A percentile compares a stretch with the other conserved stretches of the same genome.
These are phyloP conservation scores for Colletotrichum sojae DNA, from an alignment of 2,329 filamentous ascomycete genomes.

Conservation along the genomic window DNA sequence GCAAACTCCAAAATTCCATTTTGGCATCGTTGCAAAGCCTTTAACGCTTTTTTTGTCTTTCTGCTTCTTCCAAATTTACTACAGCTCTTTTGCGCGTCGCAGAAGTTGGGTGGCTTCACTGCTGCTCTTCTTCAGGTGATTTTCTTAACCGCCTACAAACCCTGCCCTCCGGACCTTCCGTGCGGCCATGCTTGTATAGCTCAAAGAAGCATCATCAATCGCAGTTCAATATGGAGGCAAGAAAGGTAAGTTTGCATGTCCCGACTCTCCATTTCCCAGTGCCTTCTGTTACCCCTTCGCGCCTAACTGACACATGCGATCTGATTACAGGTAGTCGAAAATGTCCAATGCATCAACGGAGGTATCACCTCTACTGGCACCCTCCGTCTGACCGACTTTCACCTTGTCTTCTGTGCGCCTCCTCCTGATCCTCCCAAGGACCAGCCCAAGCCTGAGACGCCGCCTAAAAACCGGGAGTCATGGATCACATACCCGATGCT, in stretches of 20 bases:
- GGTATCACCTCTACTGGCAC: slow-evolving; percentile 71
- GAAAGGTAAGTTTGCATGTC: slow-evolving; percentile 51
- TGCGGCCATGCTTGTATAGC: slow-evolving; percentile 38
- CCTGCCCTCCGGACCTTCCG: slow-evolving; percentile 25
- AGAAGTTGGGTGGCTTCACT: slow-evolving; percentile 22
- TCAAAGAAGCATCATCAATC: slow-evolving; percentile 35
- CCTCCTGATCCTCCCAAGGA: slow-evolving; percentile 48
- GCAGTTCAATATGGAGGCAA: slow-evolving; percentile 54
- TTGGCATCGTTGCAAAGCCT: neutral
- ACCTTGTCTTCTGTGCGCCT: slow-evolving; percentile 68
- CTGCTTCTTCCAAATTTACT: neutral
- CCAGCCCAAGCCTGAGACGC: slow-evolving; percentile 30
- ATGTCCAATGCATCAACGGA: slow-evolving; percentile 72
- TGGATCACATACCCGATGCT: slow-evolving; percentile 98
- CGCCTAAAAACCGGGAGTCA: slow-evolving; percentile 71
- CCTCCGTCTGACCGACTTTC: slow-evolving; percentile 74
- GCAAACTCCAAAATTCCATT: slow-evolving; percentile 20
- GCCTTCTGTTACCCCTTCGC: neutral
- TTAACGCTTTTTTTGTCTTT: neutral
- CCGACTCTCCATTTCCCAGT: slow-evolving; percentile 1
- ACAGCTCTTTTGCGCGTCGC: slow-evolving; percentile 1
- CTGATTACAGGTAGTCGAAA: slow-evolving; percentile 62
- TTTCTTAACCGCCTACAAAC: slow-evolving; percentile 4
- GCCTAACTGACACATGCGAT: neutral
- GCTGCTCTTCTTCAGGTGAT: slow-evolving; percentile 36